Evolutionary conservation across 768 basidiomycete species (phyloP).

Genomic region (Astraeus odoratus): DNA sequence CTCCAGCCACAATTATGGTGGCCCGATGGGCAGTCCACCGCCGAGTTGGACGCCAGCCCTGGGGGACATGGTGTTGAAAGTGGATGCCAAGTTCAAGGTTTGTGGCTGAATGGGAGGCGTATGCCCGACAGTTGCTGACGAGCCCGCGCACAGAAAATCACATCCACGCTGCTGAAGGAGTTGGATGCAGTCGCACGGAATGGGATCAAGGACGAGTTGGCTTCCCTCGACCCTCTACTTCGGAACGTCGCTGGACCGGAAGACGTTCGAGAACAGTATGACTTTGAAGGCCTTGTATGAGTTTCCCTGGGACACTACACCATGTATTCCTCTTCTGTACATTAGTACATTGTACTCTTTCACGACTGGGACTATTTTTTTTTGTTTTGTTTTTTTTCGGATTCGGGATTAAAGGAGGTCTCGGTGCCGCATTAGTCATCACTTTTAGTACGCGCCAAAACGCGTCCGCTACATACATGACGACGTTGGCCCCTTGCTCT

Average conservation of each 20-base stretch:
- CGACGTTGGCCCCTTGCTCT: no score
- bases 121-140: constrained; percentile 1
- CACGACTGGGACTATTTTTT: background rate
- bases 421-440: no score
- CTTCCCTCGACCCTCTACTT: constrained; percentile 72
- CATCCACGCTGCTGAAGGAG: constrained; percentile 71
- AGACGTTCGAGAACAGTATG: constrained; percentile 34
- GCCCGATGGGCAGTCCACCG: constrained; percentile 42
- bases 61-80: constrained; percentile 73
- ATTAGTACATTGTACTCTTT: constrained; percentile 7
- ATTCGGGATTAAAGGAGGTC: no score
- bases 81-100: constrained; percentile 83
- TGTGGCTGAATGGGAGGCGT: constrained; percentile 17
- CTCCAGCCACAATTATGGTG: constrained; percentile 22
- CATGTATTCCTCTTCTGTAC: constrained; percentile 17
- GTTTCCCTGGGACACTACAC: constrained; percentile 3
- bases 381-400: no score
- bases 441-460: no score
- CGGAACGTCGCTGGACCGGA: constrained; percentile 44
- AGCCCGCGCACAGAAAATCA: constrained; percentile 63
- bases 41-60: constrained; percentile 53
- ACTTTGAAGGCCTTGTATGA: constrained; percentile 35
- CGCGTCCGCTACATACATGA: no score
- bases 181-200: constrained; percentile 77
- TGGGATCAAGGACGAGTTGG: constrained; percentile 76